A percentile compares a stretch with the other conserved stretches of the same genome.
Conservation (phyloP, 495 filamentous ascomycete species). For the Podospora tetraspora region DNA sequence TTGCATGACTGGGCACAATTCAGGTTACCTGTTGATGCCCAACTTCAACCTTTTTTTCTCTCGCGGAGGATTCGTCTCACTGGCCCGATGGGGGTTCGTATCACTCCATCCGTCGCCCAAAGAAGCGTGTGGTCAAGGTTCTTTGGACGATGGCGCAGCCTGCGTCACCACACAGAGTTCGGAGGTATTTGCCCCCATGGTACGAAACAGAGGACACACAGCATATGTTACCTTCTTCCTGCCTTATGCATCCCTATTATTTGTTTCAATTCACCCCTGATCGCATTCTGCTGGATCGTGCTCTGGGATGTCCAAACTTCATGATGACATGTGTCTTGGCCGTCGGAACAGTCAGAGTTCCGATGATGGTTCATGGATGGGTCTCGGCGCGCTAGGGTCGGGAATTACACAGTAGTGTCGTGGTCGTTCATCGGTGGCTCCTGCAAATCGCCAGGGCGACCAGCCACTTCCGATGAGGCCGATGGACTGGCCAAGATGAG, state of each 20-base stretch:
- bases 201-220: background rate
- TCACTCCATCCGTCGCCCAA: background rate
- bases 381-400: background rate
- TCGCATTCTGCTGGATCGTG: background rate
- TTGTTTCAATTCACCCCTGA: background rate
- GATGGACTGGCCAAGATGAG: background rate
- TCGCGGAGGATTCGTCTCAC: background rate
- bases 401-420: background rate
- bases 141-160: background rate
- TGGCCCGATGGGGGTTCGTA: background rate
- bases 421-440: background rate
- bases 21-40: constrained; percentile 3
- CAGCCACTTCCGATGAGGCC: background rate
- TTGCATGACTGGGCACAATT: background rate
- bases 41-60: background rate
- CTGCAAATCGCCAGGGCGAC: background rate
- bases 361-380: background rate
- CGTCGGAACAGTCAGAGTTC: background rate
- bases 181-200: background rate
- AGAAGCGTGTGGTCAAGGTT: background rate
- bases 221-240: background rate
- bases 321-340: background rate
- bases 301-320: background rate
- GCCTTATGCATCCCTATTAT: background rate
- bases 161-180: background rate